These are phyloP conservation scores for Mycena vitilis DNA, from an alignment of 768 basidiomycete genomes.

Conservation along the genomic window DNA sequence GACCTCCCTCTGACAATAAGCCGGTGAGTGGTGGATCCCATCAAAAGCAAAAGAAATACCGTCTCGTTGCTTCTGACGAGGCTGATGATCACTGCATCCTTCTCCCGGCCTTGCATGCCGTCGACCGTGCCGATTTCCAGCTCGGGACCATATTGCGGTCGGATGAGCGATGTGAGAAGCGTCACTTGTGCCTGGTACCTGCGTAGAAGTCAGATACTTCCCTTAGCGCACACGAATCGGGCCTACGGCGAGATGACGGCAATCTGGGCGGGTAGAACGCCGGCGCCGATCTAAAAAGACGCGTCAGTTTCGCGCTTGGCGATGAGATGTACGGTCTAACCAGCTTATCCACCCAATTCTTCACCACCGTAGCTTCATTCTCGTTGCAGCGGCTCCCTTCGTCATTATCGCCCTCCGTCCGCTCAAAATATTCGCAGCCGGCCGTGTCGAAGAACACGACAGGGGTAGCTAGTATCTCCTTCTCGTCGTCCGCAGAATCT, in stretches of 20 bases:
- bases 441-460: conserved; percentile 96
- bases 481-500: conserved; percentile 71
- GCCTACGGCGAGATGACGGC: conserved; percentile 88
- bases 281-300: conserved; percentile 25
- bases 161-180: conserved; percentile 80
- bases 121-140: conserved; percentile 96
- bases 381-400: conserved; percentile 95
- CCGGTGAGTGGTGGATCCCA: conserved; percentile 3
- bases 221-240: not conserved
- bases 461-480: conserved; percentile 79
- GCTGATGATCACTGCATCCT: conserved; percentile 92
- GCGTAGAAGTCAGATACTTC: not conserved
- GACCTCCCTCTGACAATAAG: conserved; percentile 74
- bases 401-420: conserved; percentile 80
- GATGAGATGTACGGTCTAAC: conserved; percentile 49
- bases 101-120: conserved; percentile 97
- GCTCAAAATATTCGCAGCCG: conserved; percentile 93
- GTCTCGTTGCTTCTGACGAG: conserved; percentile 93
- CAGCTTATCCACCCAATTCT: conserved; percentile 83
- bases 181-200: conserved; percentile 97
- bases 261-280: conserved; percentile 69
- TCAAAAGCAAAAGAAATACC: conserved; percentile 48
- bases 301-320: not conserved
- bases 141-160: conserved; percentile 70
- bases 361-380: conserved; percentile 91